These are phyloP conservation scores for Termitomyces sp. DNA, from an alignment of 768 basidiomycete genomes.

Conservation along the genomic window DNA sequence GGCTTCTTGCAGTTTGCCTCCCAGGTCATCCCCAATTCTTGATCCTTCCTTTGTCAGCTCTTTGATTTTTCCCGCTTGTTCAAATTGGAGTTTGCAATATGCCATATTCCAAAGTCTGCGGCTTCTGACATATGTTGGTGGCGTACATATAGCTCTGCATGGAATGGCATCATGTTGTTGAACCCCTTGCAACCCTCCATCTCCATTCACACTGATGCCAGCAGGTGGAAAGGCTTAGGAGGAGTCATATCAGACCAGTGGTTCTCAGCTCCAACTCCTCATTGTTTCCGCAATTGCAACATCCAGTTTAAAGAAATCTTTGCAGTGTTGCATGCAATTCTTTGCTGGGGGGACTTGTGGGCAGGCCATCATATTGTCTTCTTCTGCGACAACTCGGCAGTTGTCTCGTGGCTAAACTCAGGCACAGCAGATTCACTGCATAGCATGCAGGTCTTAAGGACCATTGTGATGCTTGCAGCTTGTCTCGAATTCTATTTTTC, in stretches of 20 bases:
- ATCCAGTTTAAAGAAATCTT: too few species aligned
- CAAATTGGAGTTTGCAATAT: slow-evolving; percentile 12
- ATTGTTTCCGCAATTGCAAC: slow-evolving; percentile 16
- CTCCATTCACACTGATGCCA: slow-evolving; percentile 26
- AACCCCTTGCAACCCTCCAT: slow-evolving; percentile 8
- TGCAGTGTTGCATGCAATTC: slow-evolving; percentile 25
- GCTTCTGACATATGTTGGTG: slow-evolving; percentile 28
- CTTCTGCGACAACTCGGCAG: too few species aligned
- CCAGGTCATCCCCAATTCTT: slow-evolving; percentile 26
- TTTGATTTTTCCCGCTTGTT: slow-evolving; percentile 24
- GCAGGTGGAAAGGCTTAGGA: slow-evolving; percentile 25
- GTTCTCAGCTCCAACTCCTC: slow-evolving; percentile 21
- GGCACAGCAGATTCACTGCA: too few species aligned
- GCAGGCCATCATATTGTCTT: slow-evolving; percentile 19
- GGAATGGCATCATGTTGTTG: slow-evolving; percentile 25
- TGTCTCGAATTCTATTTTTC: too few species aligned
- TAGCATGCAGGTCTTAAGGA: too few species aligned
- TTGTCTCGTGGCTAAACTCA: too few species aligned
- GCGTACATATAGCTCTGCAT: slow-evolving; percentile 16
- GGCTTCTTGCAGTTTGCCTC: slow-evolving; percentile 30
- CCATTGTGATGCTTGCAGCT: too few species aligned
- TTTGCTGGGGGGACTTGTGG: slow-evolving; percentile 23
- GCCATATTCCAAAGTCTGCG: slow-evolving; percentile 18
- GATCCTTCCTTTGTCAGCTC: slow-evolving; percentile 23
- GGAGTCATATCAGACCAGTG: too few species aligned